Conservation (phyloP, 805 yeast species). For the Hanseniaspora hatyaiensis region DNA sequence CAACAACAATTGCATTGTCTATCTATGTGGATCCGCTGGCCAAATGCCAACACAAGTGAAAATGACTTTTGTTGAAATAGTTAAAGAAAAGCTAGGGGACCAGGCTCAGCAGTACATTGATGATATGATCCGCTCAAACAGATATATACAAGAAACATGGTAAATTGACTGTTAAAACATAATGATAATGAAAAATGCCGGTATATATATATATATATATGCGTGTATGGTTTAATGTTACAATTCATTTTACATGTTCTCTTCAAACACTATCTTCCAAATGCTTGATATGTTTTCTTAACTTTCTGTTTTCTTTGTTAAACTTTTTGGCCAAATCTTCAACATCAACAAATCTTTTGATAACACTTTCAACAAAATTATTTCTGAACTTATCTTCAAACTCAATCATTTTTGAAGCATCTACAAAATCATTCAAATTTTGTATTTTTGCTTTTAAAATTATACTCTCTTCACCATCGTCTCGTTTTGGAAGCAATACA, state of each 20-base stretch:
- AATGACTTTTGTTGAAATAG: conserved; percentile 57
- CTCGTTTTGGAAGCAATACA: conserved; percentile 27
- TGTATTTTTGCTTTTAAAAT: conserved; percentile 27
- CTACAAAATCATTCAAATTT: conserved; percentile 18
- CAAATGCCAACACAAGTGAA: conserved; percentile 85
- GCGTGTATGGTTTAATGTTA: no score
- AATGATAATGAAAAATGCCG: no score
- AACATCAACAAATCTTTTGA: conserved; percentile 74
- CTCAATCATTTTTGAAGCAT: conserved; percentile 17
- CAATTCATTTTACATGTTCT: no score
- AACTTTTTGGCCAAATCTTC: conserved; percentile 78
- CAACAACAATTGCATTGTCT: conserved; percentile 48
- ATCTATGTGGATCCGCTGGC: conserved; percentile 88
- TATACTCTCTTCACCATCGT: conserved; percentile 39
- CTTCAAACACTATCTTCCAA: conserved; percentile 1
- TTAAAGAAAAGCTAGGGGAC: conserved; percentile 37
- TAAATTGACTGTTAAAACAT: no score
- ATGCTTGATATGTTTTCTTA: conserved; percentile 29
- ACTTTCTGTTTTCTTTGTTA: conserved; percentile 54
- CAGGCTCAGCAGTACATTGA: conserved; percentile 36
- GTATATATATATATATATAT: conserved; percentile 24
- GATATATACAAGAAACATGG: conserved; percentile 88
- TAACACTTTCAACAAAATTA: conserved; percentile 36
- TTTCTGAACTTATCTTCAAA: conserved; percentile 16
- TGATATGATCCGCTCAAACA: conserved; percentile 48